A percentile compares a stretch with the other conserved stretches of the same genome.
These are phyloP conservation scores for Hippophae tibetana DNA, from an alignment of 306 rosid genomes.

Conservation along the genomic window DNA sequence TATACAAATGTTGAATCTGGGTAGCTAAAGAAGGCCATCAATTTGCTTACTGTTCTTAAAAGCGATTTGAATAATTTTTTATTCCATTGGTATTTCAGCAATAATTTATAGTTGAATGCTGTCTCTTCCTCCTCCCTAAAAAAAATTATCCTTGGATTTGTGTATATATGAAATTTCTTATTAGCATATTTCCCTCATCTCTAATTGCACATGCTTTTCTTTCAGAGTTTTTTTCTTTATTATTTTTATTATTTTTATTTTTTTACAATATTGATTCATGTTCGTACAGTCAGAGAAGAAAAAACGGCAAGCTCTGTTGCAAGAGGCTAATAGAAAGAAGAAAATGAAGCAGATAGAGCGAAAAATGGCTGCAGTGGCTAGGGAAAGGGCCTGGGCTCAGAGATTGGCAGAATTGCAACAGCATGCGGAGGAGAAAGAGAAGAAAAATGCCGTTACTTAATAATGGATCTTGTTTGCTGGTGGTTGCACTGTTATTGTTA, in stretches of 20 bases:
- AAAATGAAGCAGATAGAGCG: constrained; percentile 60
- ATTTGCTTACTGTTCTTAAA: not conserved
- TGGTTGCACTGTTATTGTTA: not conserved
- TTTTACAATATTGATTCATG: constrained; percentile 15
- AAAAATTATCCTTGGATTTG: no score
- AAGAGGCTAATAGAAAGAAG: constrained; percentile 80
- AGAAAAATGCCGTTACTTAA: constrained; percentile 46
- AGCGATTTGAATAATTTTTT: not conserved
- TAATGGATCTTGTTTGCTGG: constrained; percentile 5
- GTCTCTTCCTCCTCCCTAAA: no score
- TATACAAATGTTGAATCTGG: not conserved
- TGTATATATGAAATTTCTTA: no score
- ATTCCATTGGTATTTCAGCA: not conserved
- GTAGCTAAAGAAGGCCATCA: not conserved
- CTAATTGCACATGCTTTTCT: not conserved
- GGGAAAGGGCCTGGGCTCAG: constrained; percentile 66
- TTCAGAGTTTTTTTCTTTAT: not conserved
- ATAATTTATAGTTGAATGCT: no score
- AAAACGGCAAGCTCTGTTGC: constrained; percentile 66
- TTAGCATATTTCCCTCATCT: no score
- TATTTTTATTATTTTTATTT: constrained; percentile 1
- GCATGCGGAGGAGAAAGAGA: constrained; percentile 63
- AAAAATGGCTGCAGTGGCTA: constrained; percentile 94
- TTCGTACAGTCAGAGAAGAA: constrained; percentile 54
- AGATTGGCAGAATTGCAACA: constrained; percentile 62